Conservation (phyloP, 2,329 filamentous ascomycete genomes). For the Alternaria dauci region DNA sequence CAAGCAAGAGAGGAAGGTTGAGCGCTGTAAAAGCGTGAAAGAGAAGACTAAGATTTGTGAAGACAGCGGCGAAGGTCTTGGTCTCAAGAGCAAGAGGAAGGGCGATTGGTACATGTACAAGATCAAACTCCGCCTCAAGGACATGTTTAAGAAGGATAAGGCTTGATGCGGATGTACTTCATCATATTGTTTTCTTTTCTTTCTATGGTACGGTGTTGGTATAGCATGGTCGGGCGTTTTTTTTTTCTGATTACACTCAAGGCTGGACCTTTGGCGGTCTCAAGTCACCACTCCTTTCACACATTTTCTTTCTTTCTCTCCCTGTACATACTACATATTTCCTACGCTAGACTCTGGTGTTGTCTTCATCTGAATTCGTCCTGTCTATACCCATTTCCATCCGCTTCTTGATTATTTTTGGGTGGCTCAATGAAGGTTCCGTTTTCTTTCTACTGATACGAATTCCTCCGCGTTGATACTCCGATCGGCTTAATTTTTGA, state of each 20-base stretch:
- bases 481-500: neutral
- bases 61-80: slow-evolving; percentile 15
- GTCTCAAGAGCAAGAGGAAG: slow-evolving; percentile 18
- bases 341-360: neutral
- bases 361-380: neutral
- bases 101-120: slow-evolving; percentile 27
- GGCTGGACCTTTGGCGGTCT: slow-evolving; percentile 1
- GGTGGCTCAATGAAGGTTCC: neutral
- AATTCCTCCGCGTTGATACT: neutral
- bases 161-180: neutral
- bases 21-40: slow-evolving; percentile 38
- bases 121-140: slow-evolving; percentile 22
- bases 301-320: neutral
- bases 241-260: neutral
- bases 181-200: neutral
- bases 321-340: slow-evolving; percentile 1
- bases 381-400: slow-evolving; percentile 9
- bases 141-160: slow-evolving; percentile 22
- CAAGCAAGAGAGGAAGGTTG: slow-evolving; percentile 40
- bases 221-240: neutral
- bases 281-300: slow-evolving; percentile 1
- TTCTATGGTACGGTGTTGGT: neutral
- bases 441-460: neutral
- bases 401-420: neutral
- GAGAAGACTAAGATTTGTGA: slow-evolving; percentile 29